Evolutionary conservation across 306 rosid genomes (phyloP), one percentile per base, ranked within the genome.

Genomic region (Senna tora): DNA sequence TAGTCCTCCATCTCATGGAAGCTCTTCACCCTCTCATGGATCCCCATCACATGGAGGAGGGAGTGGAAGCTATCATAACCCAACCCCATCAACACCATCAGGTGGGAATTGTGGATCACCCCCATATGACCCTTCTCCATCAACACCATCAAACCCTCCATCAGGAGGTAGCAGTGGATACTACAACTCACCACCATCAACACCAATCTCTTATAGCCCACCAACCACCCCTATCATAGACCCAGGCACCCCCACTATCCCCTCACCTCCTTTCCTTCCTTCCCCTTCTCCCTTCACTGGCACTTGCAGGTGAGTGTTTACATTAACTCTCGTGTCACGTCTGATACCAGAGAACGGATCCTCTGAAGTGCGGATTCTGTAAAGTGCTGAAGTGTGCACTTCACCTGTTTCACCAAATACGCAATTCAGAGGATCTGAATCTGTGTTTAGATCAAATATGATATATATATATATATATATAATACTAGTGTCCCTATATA

Each of bases 281-380:
- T 74, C 89, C 45, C 96, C 99, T 45, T 46, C 96, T 60, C 99
- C 96, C 53, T 83, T 93, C 80, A 79, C 82, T 54, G 91, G 95
- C 12, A 91, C 97, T 51, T 91, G 97, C 97, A 86, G 72, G 99
- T 94, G 82, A 89, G n/a, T 47, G n/a, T 47, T 2, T 65, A 67
- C 14, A 64, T 34, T 14, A 32, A 43, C 16, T 43, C 16, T 43
- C 2, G 5, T 13, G 49, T 14, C 13, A 3, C 7, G 46, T 41
- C 46, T 41, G 14, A 10, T 41, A 41, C 46, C n/a, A n/a, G n/a
- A n/a, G n/a, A n/a, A n/a, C n/a, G n/a, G n/a, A n/a, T n/a, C n/a
- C n/a, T n/a, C n/a, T n/a, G n/a, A n/a, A n/a, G n/a, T n/a, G n/a
- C n/a, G n/a, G n/a, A n/a, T n/a, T n/a, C n/a, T n/a, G n/a, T n/a